Evolutionary conservation across 2,329 filamentous ascomycete genomes (phyloP), one percentile per base, ranked within the genome.

Genomic region (Daldinia eschscholtzii): DNA sequence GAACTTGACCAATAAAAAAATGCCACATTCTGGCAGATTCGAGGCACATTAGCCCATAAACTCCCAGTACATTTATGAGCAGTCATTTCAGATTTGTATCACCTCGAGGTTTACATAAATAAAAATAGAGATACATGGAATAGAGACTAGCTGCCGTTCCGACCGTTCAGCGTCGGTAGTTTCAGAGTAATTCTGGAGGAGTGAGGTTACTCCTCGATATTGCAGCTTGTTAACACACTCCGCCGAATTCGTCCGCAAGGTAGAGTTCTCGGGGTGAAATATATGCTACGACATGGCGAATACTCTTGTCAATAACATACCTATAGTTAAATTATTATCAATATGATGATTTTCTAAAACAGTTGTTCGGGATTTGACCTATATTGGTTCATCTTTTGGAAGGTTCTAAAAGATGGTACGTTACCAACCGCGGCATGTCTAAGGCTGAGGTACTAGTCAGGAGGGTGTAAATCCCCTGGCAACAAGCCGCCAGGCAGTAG

Each of bases 331-430:
- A 26, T 30, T 30, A 50, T 13, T 18, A 33, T 33, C 33, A 52
- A 52, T 52, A 26, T 26, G 28, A 52, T 33, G 26, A 52, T 52
- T 52, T 52, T 52, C 44, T 28, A 15, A 48, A 15, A 13, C 5
- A 15, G 13, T 12, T 20, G 37, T 23, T 39, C 30, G 13, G 10
- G 12, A 15, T 39, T 13, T 2, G 10, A 10, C 6, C 6, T 35
- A 35, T 7, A 23, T 23, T 23, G 2, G 2, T 23, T 23, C 2
- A 23, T 23, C 2, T 23, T 23, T 23, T 23, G 1, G 2, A 23
- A 23, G 6, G 6, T 33, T 33, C 30, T 1, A 7, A 33, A 33
- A 33, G 30, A 33, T 33, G 3, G 1, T 33, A 33, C 10, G 30
- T 33, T 33, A 33, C 30, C 10, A 9, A 9, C 30, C n/a, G n/a